These are phyloP conservation scores for Leucocoprinus sp. DNA, from an alignment of 768 basidiomycete species.

Conservation along the genomic window DNA sequence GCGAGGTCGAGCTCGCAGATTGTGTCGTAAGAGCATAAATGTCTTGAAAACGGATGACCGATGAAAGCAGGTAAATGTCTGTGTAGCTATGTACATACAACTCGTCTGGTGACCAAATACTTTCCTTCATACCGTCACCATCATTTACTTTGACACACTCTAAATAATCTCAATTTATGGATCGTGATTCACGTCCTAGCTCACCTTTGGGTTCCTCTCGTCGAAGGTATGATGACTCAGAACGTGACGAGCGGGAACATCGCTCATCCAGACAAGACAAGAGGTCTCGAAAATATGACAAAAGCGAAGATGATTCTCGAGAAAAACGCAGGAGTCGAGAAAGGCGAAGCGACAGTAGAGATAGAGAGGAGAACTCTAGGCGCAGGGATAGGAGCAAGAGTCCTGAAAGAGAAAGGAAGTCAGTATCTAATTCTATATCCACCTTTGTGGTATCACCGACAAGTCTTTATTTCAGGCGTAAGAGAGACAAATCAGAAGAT, in stretches of 20 bases:
- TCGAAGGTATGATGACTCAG: slow-evolving; percentile 30
- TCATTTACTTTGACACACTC: not conserved
- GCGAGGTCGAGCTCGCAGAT: not conserved
- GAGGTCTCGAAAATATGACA: slow-evolving; percentile 17
- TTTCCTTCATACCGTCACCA: not conserved
- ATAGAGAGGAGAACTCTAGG: slow-evolving; percentile 16
- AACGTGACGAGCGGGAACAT: slow-evolving; percentile 25
- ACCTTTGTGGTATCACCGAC: slow-evolving; percentile 10
- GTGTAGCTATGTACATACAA: not conserved
- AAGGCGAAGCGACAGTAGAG: slow-evolving; percentile 24
- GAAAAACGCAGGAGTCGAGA: slow-evolving; percentile 23
- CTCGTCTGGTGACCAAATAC: slow-evolving; percentile 25
- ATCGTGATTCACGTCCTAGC: slow-evolving; percentile 41
- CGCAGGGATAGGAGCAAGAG: slow-evolving; percentile 30
- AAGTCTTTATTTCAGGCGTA: slow-evolving; percentile 41
- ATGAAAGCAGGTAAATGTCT: not conserved
- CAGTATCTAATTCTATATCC: slow-evolving; percentile 15
- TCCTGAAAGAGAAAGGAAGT: slow-evolving; percentile 33
- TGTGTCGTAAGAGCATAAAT: slow-evolving; percentile 11
- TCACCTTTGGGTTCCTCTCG: slow-evolving; percentile 27
- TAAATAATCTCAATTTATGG: slow-evolving; percentile 26
- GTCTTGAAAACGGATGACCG: not conserved
- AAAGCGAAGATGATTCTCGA: slow-evolving; percentile 23
- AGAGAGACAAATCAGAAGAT: slow-evolving; percentile 83
- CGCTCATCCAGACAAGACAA: slow-evolving; percentile 27